These are phyloP conservation scores for Jacaranda mimosifolia DNA, from an alignment of 257 asterid species.

Conservation along the genomic window DNA sequence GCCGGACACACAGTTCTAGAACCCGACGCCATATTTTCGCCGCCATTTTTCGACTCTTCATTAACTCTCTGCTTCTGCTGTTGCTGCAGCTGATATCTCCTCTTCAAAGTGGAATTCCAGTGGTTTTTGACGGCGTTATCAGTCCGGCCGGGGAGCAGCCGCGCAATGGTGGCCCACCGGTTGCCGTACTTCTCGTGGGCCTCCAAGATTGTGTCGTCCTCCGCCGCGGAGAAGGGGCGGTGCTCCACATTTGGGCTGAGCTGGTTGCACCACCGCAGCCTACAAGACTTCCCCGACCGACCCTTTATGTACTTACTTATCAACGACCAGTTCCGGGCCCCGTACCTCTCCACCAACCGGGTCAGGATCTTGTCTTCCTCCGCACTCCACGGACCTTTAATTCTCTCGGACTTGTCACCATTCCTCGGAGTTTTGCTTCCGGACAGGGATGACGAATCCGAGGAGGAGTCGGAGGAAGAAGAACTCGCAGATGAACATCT, in stretches of 20 bases:
- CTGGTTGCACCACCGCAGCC: slow-evolving; percentile 93
- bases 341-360: slow-evolving; percentile 70
- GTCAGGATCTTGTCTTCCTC: slow-evolving; percentile 86
- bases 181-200: slow-evolving; percentile 76
- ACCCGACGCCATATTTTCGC: slow-evolving; percentile 24
- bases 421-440: slow-evolving; percentile 35
- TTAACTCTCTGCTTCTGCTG: slow-evolving; percentile 6
- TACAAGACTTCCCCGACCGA: slow-evolving; percentile 79
- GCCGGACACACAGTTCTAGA: background rate
- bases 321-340: slow-evolving; percentile 82
- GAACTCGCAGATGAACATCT: slow-evolving; percentile 62
- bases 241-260: slow-evolving; percentile 81
- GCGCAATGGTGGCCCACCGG: slow-evolving; percentile 90
- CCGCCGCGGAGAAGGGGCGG: slow-evolving; percentile 77
- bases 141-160: slow-evolving; percentile 86
- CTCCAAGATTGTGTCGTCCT: slow-evolving; percentile 70
- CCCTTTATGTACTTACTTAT: slow-evolving; percentile 82
- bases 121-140: slow-evolving; percentile 88
- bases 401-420: slow-evolving; percentile 49
- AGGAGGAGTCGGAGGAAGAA: slow-evolving; percentile 60
- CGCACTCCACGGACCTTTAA: slow-evolving; percentile 92
- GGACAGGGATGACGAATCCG: slow-evolving; percentile 48
- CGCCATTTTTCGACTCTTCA: slow-evolving; percentile 16
- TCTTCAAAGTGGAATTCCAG: slow-evolving; percentile 80
- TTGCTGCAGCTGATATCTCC: slow-evolving; percentile 43